Conservation (phyloP, 208 protist species). For the Crithidia bombi region DNA sequence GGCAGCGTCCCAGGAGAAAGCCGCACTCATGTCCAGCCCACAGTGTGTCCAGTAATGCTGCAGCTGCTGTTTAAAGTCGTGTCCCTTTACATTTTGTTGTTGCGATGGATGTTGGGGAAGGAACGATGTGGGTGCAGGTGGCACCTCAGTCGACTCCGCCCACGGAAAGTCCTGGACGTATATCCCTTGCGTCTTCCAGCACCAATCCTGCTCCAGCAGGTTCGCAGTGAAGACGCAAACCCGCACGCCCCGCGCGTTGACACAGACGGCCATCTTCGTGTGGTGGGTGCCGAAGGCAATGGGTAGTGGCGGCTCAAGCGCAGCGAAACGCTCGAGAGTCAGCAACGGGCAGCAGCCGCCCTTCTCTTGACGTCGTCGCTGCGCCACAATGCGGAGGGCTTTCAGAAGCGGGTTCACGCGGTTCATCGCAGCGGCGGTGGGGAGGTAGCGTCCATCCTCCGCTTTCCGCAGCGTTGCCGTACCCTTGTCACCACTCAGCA, state of each 20-base stretch:
- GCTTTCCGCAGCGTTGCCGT: constrained; percentile 36
- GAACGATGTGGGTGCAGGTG: no score
- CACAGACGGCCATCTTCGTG: constrained; percentile 69
- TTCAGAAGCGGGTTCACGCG: constrained; percentile 29
- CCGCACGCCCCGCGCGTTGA: constrained; percentile 64
- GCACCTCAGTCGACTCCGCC: neutral
- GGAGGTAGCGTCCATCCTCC: neutral
- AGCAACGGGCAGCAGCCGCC: neutral
- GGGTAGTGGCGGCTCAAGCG: constrained; percentile 70
- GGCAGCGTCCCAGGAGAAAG: constrained; percentile 15
- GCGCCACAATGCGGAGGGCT: neutral
- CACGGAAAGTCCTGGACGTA: constrained; percentile 88
- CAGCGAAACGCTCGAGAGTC: constrained; percentile 35
- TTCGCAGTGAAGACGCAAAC: constrained; percentile 80
- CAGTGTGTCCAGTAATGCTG: constrained; percentile 25
- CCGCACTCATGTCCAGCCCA: constrained; percentile 9
- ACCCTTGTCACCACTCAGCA: constrained; percentile 66
- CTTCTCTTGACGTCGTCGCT: no score
- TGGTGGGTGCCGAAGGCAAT: constrained; percentile 86
- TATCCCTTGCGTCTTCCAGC: constrained; percentile 70
- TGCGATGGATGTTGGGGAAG: no score
- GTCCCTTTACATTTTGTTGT: constrained; percentile 15
- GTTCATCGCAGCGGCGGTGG: constrained; percentile 21
- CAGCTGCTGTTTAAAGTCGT: constrained; percentile 55
- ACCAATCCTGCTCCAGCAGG: constrained; percentile 74